Percentiles rank a stretch among this genome's conserved stretches.
Evolutionary conservation across 768 basidiomycete species (phyloP).

Genomic region (Pleurotus ostreatus): DNA sequence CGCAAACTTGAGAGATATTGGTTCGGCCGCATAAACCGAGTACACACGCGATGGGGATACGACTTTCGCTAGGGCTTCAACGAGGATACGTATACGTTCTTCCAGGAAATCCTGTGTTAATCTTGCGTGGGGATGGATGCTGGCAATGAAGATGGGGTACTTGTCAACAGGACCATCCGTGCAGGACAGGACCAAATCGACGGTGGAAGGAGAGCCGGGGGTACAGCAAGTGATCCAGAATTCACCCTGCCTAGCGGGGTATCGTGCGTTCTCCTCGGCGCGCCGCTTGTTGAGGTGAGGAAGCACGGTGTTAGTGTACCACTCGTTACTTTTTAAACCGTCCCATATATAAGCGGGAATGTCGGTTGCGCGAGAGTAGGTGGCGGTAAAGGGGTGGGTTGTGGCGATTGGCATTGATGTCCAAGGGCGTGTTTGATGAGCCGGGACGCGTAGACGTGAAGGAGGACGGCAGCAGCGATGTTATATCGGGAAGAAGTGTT

Average conservation of each 20-base stretch:
- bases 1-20: slow-evolving; percentile 42
- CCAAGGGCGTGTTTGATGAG: no score
- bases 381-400: not conserved
- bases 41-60: slow-evolving; percentile 46
- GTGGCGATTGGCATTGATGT: slow-evolving; percentile 1
- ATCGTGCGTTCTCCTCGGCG: slow-evolving; percentile 13
- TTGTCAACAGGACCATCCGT: slow-evolving; percentile 50
- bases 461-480: no score
- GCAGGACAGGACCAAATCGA: slow-evolving; percentile 57
- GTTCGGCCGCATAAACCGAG: slow-evolving; percentile 59
- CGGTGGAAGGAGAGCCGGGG: not conserved
- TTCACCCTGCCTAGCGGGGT: slow-evolving; percentile 13
- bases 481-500: no score
- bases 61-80: slow-evolving; percentile 27
- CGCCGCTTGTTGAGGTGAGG: slow-evolving; percentile 30
- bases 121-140: slow-evolving; percentile 32
- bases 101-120: slow-evolving; percentile 33
- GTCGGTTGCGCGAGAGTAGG: slow-evolving; percentile 25
- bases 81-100: slow-evolving; percentile 39
- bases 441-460: no score
- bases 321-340: slow-evolving; percentile 30
- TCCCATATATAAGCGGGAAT: slow-evolving; percentile 34
- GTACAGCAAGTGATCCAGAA: slow-evolving; percentile 32
- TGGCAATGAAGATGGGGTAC: slow-evolving; percentile 68
- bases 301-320: slow-evolving; percentile 38